Percentiles rank a stretch among this genome's conserved stretches.
phyloP scores from a whole-genome alignment of 176 grass and related monocot species.

The Thinopyrum elongatum region DNA sequence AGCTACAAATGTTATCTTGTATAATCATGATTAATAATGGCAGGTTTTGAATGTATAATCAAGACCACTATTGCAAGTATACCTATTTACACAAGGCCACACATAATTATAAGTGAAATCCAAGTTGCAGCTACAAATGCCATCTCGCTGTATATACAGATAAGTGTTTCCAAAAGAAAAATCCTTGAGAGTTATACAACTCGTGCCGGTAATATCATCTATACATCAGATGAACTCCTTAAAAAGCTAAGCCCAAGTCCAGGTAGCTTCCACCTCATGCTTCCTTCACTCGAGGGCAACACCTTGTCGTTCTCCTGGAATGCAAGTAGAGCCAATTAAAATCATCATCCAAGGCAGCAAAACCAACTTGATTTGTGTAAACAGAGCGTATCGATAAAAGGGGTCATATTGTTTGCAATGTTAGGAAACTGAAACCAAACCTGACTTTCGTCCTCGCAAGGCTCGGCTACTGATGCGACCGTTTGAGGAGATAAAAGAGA shows the following conservation, averaged over 20 bases:
- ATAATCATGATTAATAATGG: too few species aligned
- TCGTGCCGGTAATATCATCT: neutral
- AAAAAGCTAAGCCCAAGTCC: too few species aligned
- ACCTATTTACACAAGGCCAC: neutral
- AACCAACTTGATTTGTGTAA: neutral
- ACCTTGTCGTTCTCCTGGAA: too few species aligned
- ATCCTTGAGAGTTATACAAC: neutral
- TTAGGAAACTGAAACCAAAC: conserved; percentile 3
- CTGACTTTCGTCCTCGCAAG: neutral
- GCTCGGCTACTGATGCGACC: neutral
- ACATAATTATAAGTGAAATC: neutral
- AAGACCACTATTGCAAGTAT: too few species aligned
- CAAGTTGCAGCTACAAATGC: neutral
- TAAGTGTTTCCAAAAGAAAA: neutral
- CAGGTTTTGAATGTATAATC: too few species aligned
- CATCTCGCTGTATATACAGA: neutral
- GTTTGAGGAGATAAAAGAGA: neutral
- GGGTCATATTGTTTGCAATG: neutral
- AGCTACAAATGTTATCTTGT: too few species aligned
- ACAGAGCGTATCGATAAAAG: neutral
- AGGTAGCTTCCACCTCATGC: too few species aligned
- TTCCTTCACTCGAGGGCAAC: too few species aligned
- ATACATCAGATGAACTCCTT: too few species aligned
- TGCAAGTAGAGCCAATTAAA: neutral
- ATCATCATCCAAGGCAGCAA: neutral